Evolutionary conservation across 2,329 filamentous ascomycete genomes (phyloP).

Genomic region (Cadophora gregata): DNA sequence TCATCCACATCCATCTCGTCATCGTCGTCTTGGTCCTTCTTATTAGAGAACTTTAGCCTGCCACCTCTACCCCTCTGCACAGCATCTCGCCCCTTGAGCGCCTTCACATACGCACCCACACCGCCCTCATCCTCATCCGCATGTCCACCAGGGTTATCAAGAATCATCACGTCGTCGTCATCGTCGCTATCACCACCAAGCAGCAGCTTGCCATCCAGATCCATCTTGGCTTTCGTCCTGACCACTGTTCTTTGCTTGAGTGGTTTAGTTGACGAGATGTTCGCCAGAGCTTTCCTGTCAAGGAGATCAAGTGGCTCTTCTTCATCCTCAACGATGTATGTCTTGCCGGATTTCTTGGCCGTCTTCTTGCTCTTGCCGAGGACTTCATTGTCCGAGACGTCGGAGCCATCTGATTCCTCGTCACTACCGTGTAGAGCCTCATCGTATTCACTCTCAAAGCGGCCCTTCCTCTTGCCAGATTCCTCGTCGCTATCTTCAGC

Average conservation of each 20-base stretch:
- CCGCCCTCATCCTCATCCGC: conserved; percentile 56
- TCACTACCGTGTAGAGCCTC: conserved; percentile 79
- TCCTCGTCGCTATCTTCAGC: conserved; percentile 63
- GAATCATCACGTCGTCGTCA: conserved; percentile 63
- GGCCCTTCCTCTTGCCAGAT: conserved; percentile 58
- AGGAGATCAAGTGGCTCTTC: conserved; percentile 95
- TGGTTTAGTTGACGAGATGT: conserved; percentile 91
- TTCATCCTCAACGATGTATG: conserved; percentile 93
- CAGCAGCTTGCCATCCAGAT: conserved; percentile 82
- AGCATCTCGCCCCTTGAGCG: conserved; percentile 70
- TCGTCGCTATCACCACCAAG: conserved; percentile 64
- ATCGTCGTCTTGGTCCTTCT: conserved; percentile 60
- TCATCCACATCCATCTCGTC: conserved; percentile 55
- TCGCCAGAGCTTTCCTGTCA: conserved; percentile 85
- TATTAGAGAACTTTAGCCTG: conserved; percentile 75
- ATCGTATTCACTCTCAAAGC: conserved; percentile 93
- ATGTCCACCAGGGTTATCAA: conserved; percentile 59
- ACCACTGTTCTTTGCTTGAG: conserved; percentile 60
- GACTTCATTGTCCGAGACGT: conserved; percentile 66
- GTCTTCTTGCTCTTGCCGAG: conserved; percentile 53
- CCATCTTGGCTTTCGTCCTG: conserved; percentile 66
- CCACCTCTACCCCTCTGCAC: conserved; percentile 69
- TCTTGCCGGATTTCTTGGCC: conserved; percentile 66
- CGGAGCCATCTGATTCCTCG: conserved; percentile 62
- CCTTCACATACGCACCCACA: conserved; percentile 72